Conservation (phyloP, 306 rosid species). For the Cicer judaicum region DNA sequence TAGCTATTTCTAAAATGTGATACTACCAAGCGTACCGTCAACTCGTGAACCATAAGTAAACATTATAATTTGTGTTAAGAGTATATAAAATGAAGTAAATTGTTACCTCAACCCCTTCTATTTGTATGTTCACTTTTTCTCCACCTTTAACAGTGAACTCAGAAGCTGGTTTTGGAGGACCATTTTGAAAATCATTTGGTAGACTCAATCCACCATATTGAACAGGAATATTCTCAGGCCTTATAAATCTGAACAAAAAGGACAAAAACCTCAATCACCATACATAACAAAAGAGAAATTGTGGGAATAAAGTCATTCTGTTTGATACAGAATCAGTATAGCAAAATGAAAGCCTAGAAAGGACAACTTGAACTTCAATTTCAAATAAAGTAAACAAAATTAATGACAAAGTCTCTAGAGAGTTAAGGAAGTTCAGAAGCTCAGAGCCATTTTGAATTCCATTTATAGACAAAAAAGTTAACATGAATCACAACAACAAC, state of each 20-base stretch:
- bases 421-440: conserved; percentile 3
- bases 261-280: conserved; percentile 12
- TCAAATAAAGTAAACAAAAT: background rate
- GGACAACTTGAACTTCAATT: background rate
- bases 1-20: too few relatives aligned
- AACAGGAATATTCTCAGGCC: conserved; percentile 93
- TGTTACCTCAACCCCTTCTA: conserved; percentile 89
- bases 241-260: conserved; percentile 63
- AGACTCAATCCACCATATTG: conserved; percentile 93
- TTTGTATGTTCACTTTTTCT: conserved; percentile 94
- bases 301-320: background rate
- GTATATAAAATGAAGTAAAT: background rate
- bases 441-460: background rate
- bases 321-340: background rate
- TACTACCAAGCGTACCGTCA: too few relatives aligned
- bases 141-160: conserved; percentile 91
- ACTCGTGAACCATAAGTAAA: background rate
- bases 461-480: conserved; percentile 3
- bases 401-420: conserved; percentile 5
- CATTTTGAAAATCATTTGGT: conserved; percentile 70
- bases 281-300: background rate
- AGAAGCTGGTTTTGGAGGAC: conserved; percentile 93
- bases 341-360: background rate
- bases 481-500: background rate
- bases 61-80: conserved; percentile 8